Percentiles rank a stretch among this genome's conserved stretches.
phyloP scores from a whole-genome alignment of 305 asterid genomes.

The Ajuga reptans region DNA sequence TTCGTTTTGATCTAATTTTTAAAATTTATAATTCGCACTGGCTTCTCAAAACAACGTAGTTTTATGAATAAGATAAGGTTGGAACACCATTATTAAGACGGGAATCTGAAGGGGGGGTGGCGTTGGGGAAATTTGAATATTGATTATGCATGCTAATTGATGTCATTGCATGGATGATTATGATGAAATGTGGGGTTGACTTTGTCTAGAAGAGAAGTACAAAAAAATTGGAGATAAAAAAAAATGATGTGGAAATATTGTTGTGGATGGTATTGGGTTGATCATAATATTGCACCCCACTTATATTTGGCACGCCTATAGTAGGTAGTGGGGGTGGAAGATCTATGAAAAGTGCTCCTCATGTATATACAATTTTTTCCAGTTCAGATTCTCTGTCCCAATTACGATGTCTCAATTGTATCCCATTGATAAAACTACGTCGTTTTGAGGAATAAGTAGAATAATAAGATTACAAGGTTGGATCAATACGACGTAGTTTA shows the following conservation, averaged over 20 bases:
- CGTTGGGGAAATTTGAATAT: slow-evolving; percentile 31
- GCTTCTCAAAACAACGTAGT: no score
- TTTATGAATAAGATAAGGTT: no score
- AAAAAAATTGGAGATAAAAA: not conserved
- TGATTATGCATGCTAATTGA: slow-evolving; percentile 48
- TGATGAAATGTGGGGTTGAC: slow-evolving; percentile 53
- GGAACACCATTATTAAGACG: no score
- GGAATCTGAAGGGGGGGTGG: not conserved
- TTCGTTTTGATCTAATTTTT: no score
- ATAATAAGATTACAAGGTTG: no score
- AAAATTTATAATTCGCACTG: no score
- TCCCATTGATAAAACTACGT: no score
- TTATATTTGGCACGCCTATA: slow-evolving; percentile 64
- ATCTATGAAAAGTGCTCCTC: slow-evolving; percentile 33
- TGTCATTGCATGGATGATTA: slow-evolving; percentile 38
- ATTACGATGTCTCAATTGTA: no score
- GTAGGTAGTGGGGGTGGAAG: slow-evolving; percentile 33
- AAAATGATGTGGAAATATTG: slow-evolving; percentile 13
- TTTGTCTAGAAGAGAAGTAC: slow-evolving; percentile 22
- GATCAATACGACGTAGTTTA: no score
- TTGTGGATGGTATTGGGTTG: slow-evolving; percentile 42
- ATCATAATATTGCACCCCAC: slow-evolving; percentile 91
- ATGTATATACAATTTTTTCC: slow-evolving; percentile 15
- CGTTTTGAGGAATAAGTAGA: no score
- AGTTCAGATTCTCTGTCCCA: no score